Evolutionary conservation across 805 yeast genomes (phyloP).

Genomic region (Candida tammaniensis): DNA sequence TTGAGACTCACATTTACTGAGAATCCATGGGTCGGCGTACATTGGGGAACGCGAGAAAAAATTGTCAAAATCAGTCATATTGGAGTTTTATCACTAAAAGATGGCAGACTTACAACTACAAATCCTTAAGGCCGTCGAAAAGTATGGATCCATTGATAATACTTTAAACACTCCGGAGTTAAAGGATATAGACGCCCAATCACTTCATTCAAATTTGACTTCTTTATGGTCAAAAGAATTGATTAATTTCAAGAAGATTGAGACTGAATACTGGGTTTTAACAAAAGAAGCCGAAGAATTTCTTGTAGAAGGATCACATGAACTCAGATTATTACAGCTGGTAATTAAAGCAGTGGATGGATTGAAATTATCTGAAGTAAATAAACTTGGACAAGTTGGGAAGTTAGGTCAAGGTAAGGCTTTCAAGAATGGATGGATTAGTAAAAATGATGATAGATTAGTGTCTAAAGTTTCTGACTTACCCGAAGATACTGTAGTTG

Average conservation of each 20-base stretch:
- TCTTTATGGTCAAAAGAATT: slow-evolving; percentile 83
- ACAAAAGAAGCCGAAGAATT: slow-evolving; percentile 83
- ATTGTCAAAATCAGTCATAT: slow-evolving; percentile 2
- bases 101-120: slow-evolving; percentile 71
- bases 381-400: slow-evolving; percentile 77
- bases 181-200: slow-evolving; percentile 61
- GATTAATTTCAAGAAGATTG: slow-evolving; percentile 70
- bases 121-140: slow-evolving; percentile 63
- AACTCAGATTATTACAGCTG: slow-evolving; percentile 71
- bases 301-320: slow-evolving; percentile 83
- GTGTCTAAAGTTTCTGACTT: slow-evolving; percentile 54
- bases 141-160: slow-evolving; percentile 58
- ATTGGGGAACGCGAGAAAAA: slow-evolving; percentile 8
- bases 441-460: slow-evolving; percentile 80
- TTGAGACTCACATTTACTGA: too few relatives aligned
- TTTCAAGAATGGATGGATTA: slow-evolving; percentile 95
- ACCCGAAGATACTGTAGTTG: slow-evolving; percentile 68
- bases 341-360: slow-evolving; percentile 75
- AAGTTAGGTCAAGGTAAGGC: slow-evolving; percentile 96
- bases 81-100: background rate
- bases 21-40: too few relatives aligned
- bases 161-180: slow-evolving; percentile 57
- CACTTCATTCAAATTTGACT: slow-evolving; percentile 77
- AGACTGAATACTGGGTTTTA: slow-evolving; percentile 70
- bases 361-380: slow-evolving; percentile 75